Conservation (phyloP, 495 filamentous ascomycete species). For the Aspergillus conjunctus region DNA sequence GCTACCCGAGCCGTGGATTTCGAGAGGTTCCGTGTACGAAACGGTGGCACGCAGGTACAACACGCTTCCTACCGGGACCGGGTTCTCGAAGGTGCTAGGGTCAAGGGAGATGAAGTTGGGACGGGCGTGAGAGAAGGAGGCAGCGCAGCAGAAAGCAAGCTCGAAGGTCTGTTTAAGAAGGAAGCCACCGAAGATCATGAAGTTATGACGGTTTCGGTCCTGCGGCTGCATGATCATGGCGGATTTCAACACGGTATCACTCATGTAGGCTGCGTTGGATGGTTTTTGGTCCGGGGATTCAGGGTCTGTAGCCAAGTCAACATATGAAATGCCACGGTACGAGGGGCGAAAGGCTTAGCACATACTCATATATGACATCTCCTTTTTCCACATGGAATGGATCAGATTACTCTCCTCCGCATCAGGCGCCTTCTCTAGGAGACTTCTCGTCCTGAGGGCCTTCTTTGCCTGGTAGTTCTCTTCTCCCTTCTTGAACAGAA, state of each 20-base stretch:
- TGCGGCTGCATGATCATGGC: slow-evolving; percentile 88
- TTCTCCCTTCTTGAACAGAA: slow-evolving; percentile 68
- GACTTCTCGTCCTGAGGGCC: slow-evolving; percentile 59
- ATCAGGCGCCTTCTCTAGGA: slow-evolving; percentile 73
- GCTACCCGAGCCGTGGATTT: slow-evolving; percentile 35
- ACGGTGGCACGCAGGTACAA: slow-evolving; percentile 78
- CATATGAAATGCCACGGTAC: not conserved
- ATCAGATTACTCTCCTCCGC: slow-evolving; percentile 77
- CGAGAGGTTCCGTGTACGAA: slow-evolving; percentile 72
- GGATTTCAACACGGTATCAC: slow-evolving; percentile 63
- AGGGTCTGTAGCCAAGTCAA: slow-evolving; percentile 50
- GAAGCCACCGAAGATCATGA: slow-evolving; percentile 90
- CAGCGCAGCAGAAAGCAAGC: slow-evolving; percentile 86
- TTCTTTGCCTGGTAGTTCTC: slow-evolving; percentile 76
- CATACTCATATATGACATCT: slow-evolving; percentile 64
- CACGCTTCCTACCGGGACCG: slow-evolving; percentile 81
- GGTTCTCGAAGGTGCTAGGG: slow-evolving; percentile 80
- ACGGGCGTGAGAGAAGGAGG: slow-evolving; percentile 70
- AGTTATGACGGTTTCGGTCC: slow-evolving; percentile 80
- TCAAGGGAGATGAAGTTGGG: slow-evolving; percentile 80
- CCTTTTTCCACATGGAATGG: slow-evolving; percentile 76
- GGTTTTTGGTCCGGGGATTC: slow-evolving; percentile 59
- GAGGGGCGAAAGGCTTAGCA: not conserved
- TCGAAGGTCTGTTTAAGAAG: slow-evolving; percentile 82
- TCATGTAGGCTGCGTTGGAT: slow-evolving; percentile 66